phyloP scores from a whole-genome alignment of 768 basidiomycete species.

The Austroboletus eburneus region DNA sequence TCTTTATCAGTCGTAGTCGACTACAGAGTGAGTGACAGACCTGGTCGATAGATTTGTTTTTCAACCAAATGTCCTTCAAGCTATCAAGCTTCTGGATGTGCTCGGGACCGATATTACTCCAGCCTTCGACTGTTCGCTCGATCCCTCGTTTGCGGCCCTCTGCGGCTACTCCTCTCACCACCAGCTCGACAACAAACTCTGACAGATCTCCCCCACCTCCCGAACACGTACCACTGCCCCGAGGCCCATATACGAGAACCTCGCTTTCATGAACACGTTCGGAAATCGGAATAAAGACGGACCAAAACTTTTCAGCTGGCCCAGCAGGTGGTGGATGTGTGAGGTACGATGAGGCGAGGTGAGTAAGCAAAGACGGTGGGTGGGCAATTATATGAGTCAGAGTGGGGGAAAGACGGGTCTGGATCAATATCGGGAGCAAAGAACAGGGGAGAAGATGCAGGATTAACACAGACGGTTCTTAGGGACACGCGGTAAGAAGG shows the following conservation, averaged over 20 bases:
- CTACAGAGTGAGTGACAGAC: conserved; percentile 26
- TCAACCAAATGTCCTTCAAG: conserved; percentile 45
- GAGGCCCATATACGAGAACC: conserved; percentile 53
- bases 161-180: conserved; percentile 43
- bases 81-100: conserved; percentile 48
- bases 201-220: conserved; percentile 31
- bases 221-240: conserved; percentile 43
- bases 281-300: conserved; percentile 65
- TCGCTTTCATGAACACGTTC: conserved; percentile 58
- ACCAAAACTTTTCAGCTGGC: conserved; percentile 72
- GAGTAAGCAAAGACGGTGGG: conserved; percentile 61
- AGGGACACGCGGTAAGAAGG: conserved; percentile 7
- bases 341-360: conserved; percentile 69
- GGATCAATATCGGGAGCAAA: conserved; percentile 51
- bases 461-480: conserved; percentile 56
- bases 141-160: conserved; percentile 49
- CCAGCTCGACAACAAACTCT: conserved; percentile 61
- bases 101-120: conserved; percentile 43
- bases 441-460: conserved; percentile 52
- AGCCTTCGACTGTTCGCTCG: conserved; percentile 63
- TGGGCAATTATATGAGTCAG: conserved; percentile 64
- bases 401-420: conserved; percentile 61
- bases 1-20: neutral
- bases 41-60: conserved; percentile 29
- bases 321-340: conserved; percentile 65